A percentile compares a stretch with the other conserved stretches of the same genome.
Conservation (phyloP, 768 basidiomycete species). For the Lyophyllum shimeji region DNA sequence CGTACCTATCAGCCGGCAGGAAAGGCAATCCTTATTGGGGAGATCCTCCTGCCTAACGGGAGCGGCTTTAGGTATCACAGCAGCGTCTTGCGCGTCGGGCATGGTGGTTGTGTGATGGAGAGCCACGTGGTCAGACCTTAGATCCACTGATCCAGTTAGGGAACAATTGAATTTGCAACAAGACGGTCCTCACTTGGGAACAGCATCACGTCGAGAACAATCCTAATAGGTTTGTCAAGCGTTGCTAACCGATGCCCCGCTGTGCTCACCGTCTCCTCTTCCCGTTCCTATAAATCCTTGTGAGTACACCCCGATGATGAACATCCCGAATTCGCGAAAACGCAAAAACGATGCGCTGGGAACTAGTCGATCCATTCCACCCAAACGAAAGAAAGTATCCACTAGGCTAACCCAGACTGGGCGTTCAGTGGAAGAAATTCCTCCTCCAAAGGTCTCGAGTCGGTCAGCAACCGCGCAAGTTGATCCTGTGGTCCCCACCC, state of each 20-base stretch:
- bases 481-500: not conserved
- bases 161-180: too few relatives aligned
- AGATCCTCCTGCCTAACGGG: not conserved
- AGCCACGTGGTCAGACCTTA: not conserved
- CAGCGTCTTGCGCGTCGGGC: not conserved
- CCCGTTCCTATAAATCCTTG: not conserved
- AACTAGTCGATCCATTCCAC: not conserved
- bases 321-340: not conserved
- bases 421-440: not conserved
- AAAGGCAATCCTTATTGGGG: slow-evolving; percentile 53
- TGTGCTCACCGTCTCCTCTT: too few relatives aligned
- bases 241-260: not conserved
- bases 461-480: not conserved
- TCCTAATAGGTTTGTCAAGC: not conserved
- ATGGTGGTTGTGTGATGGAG: not conserved
- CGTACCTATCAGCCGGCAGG: slow-evolving; percentile 69
- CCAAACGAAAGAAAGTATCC: not conserved
- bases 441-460: not conserved
- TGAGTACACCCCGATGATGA: not conserved
- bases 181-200: too few relatives aligned
- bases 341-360: not conserved
- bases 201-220: not conserved
- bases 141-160: too few relatives aligned
- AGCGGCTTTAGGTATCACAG: not conserved
- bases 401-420: not conserved